These are phyloP conservation scores for Panellus pusillus DNA, from an alignment of 768 basidiomycete genomes.

Conservation along the genomic window DNA sequence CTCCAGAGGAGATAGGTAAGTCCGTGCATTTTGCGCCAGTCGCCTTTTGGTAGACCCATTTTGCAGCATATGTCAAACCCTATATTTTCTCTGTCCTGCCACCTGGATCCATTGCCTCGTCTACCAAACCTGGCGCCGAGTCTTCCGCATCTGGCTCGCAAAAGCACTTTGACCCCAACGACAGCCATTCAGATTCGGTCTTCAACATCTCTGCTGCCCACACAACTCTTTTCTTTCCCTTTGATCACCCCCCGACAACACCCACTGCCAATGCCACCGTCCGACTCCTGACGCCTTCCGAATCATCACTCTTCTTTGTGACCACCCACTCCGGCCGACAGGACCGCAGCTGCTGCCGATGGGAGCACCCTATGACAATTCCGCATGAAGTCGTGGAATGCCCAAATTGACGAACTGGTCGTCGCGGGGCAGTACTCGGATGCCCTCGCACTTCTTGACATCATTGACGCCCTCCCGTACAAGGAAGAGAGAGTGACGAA, in stretches of 20 bases:
- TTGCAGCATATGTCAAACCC: conserved; percentile 67
- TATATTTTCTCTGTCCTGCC: conserved; percentile 79
- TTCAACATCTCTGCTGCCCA: conserved; percentile 58
- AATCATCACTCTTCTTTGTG: conserved; percentile 60
- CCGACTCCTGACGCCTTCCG: conserved; percentile 62
- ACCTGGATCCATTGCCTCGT: conserved; percentile 52
- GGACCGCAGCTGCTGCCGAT: conserved; percentile 58
- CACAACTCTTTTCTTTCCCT: conserved; percentile 67
- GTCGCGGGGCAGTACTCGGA: conserved; percentile 65
- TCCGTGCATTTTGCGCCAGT: background rate
- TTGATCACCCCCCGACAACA: conserved; percentile 36
- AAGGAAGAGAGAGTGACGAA: conserved; percentile 61
- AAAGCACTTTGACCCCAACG: conserved; percentile 45
- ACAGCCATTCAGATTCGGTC: conserved; percentile 72
- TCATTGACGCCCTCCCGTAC: conserved; percentile 65
- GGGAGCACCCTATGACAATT: conserved; percentile 82
- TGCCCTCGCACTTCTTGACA: conserved; percentile 77
- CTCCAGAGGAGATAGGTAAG: conserved; percentile 79
- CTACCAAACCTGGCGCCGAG: conserved; percentile 22
- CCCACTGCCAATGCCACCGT: conserved; percentile 47
- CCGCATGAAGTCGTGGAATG: conserved; percentile 68
- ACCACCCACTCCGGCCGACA: conserved; percentile 80
- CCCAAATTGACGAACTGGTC: conserved; percentile 85
- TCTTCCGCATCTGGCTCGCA: conserved; percentile 29
- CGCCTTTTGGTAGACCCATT: background rate